A percentile compares a stretch with the other conserved stretches of the same genome.
Conservation (phyloP, 208 protist genomes). For the Naegleria fowleri region DNA sequence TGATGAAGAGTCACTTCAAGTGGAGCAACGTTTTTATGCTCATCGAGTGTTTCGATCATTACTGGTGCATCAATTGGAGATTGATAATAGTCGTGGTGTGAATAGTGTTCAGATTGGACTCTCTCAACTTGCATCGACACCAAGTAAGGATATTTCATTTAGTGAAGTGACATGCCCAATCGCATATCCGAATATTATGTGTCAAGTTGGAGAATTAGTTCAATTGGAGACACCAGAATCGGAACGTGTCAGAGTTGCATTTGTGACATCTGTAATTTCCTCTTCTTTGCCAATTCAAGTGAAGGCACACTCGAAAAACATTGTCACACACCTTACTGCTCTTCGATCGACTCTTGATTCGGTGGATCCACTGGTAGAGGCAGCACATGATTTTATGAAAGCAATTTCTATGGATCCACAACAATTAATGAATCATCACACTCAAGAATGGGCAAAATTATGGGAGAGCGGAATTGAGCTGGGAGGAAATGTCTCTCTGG, state of each 20-base stretch:
- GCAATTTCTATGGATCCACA: neutral
- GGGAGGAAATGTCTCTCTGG: neutral
- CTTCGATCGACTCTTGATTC: neutral
- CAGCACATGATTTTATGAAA: neutral
- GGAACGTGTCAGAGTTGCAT: neutral
- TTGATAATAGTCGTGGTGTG: neutral
- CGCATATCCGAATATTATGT: neutral
- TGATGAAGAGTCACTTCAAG: no score
- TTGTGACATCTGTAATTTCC: neutral
- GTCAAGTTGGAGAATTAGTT: neutral
- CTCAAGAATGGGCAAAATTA: neutral
- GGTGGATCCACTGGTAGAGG: neutral
- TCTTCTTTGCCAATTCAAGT: neutral
- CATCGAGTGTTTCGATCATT: neutral
- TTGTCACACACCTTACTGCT: neutral
- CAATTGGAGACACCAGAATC: neutral
- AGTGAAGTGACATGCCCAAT: neutral
- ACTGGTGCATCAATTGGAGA: neutral
- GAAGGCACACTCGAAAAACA: neutral
- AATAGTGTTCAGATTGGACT: neutral
- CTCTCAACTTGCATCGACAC: neutral
- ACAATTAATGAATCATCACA: neutral
- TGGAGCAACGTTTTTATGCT: conserved; percentile 3
- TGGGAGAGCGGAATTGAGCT: neutral
- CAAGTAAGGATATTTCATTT: neutral